Conservation (phyloP, 768 basidiomycete genomes). For the Gloeopeniophorella convolvens region DNA sequence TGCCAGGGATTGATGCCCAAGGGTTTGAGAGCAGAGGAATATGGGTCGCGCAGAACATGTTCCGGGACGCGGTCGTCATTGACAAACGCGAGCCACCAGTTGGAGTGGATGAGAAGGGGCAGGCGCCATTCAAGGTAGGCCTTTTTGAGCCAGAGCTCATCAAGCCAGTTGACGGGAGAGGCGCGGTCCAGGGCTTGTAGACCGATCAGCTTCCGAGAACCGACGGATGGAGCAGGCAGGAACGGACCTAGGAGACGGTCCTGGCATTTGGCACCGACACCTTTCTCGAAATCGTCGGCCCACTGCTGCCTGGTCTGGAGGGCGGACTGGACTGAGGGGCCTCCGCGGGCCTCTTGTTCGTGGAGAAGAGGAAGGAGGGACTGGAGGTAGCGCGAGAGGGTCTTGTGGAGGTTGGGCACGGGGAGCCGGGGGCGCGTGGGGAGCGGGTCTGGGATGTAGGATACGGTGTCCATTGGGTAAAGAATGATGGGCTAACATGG, state of each 20-base stretch:
- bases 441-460: no score
- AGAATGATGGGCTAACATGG: no score
- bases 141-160: slow-evolving; percentile 86
- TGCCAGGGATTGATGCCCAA: slow-evolving; percentile 72
- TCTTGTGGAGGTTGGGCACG: slow-evolving; percentile 69
- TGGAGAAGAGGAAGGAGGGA: slow-evolving; percentile 74
- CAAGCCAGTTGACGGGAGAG: slow-evolving; percentile 89
- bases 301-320: slow-evolving; percentile 49
- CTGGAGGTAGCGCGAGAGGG: slow-evolving; percentile 70
- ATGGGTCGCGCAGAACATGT: slow-evolving; percentile 24
- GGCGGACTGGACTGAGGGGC: slow-evolving; percentile 43
- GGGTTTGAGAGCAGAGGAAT: slow-evolving; percentile 8
- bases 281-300: slow-evolving; percentile 64
- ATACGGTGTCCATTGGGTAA: no score
- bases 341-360: slow-evolving; percentile 61
- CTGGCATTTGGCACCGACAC: slow-evolving; percentile 64
- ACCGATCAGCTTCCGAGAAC: slow-evolving; percentile 6
- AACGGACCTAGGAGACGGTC: slow-evolving; percentile 62
- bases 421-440: slow-evolving; percentile 62
- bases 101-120: slow-evolving; percentile 83
- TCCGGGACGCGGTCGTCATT: slow-evolving; percentile 64
- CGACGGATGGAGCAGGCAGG: slow-evolving; percentile 14
- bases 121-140: slow-evolving; percentile 85
- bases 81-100: slow-evolving; percentile 90
- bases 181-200: slow-evolving; percentile 66